Conservation (phyloP, 2,329 filamentous ascomycete genomes). For the Dothidotthia symphoricarpi region DNA sequence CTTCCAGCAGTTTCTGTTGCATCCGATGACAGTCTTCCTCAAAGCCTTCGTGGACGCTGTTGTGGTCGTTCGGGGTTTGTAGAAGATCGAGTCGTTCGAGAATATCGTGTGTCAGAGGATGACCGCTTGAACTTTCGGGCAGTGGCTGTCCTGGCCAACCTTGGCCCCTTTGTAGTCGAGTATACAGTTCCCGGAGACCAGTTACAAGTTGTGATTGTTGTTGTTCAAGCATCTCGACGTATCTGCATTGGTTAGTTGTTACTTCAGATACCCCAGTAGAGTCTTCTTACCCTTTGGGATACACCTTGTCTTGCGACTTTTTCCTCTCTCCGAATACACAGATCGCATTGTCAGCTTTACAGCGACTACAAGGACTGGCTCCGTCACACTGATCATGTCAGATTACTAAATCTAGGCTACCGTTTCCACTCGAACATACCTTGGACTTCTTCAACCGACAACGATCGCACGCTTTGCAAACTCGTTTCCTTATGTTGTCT, state of each 20-base stretch:
- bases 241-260: constrained; percentile 43
- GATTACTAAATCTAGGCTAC: constrained; percentile 5
- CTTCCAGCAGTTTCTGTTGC: constrained; percentile 55
- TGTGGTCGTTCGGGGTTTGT: constrained; percentile 51
- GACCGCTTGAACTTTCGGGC: constrained; percentile 52
- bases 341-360: constrained; percentile 63
- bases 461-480: constrained; percentile 66
- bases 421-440: constrained; percentile 40
- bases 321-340: constrained; percentile 66
- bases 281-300: constrained; percentile 61
- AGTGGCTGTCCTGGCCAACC: constrained; percentile 57
- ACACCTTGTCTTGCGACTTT: constrained; percentile 65
- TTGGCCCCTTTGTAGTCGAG: constrained; percentile 51
- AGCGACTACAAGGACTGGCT: constrained; percentile 59
- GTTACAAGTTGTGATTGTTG: constrained; percentile 62
- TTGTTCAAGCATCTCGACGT: constrained; percentile 66
- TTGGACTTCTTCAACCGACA: constrained; percentile 67
- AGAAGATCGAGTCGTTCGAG: constrained; percentile 59
- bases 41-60: constrained; percentile 50
- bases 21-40: constrained; percentile 58
- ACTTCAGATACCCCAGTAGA: neutral
- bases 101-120: constrained; percentile 64
- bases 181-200: constrained; percentile 61
- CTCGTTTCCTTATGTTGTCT: constrained; percentile 57
- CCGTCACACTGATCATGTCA: constrained; percentile 55